Percentiles rank a stretch among this genome's conserved stretches.
phyloP scores from a whole-genome alignment of 1,284 basidiomycete species.

The Ustilago trichophora region DNA sequence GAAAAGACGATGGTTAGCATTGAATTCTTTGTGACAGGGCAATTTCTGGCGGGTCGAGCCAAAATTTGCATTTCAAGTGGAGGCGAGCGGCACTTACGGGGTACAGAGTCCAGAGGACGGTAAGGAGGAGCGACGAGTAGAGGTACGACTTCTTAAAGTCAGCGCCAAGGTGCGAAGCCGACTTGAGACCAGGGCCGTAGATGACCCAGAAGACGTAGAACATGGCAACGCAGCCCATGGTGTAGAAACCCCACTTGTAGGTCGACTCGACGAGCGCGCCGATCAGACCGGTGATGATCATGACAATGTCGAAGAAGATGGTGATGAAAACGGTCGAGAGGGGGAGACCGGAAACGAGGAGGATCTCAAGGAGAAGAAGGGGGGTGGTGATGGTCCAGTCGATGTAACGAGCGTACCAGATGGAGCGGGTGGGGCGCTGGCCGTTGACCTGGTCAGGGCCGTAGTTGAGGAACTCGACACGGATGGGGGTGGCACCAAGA shows the following conservation, averaged over 20 bases:
- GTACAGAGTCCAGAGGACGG: slow-evolving; percentile 53
- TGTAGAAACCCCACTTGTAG: slow-evolving; percentile 71
- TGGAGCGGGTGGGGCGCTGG: slow-evolving; percentile 68
- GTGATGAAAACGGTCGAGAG: slow-evolving; percentile 71
- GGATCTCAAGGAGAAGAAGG: slow-evolving; percentile 71
- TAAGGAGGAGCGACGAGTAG: slow-evolving; percentile 64
- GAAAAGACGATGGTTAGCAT: not conserved
- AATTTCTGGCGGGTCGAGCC: too few relatives aligned
- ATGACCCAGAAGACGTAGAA: slow-evolving; percentile 67
- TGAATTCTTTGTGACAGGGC: not conserved
- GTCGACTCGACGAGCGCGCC: slow-evolving; percentile 70
- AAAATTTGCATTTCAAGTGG: too few relatives aligned
- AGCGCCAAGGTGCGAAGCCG: slow-evolving; percentile 67
- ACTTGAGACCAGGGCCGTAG: slow-evolving; percentile 63
- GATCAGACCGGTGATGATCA: slow-evolving; percentile 71
- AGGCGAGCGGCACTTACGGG: slow-evolving; percentile 7
- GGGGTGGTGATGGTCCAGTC: slow-evolving; percentile 71
- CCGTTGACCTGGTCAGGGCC: slow-evolving; percentile 33
- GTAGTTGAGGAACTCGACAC: slow-evolving; percentile 70
- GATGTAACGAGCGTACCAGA: slow-evolving; percentile 70
- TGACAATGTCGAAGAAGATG: slow-evolving; percentile 70
- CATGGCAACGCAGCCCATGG: slow-evolving; percentile 70
- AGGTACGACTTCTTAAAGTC: slow-evolving; percentile 69
- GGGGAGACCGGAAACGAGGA: slow-evolving; percentile 71
- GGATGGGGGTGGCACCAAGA: slow-evolving; percentile 71